Conservation (phyloP, 2,329 filamentous ascomycete species). For the Remersonia thermophila region DNA sequence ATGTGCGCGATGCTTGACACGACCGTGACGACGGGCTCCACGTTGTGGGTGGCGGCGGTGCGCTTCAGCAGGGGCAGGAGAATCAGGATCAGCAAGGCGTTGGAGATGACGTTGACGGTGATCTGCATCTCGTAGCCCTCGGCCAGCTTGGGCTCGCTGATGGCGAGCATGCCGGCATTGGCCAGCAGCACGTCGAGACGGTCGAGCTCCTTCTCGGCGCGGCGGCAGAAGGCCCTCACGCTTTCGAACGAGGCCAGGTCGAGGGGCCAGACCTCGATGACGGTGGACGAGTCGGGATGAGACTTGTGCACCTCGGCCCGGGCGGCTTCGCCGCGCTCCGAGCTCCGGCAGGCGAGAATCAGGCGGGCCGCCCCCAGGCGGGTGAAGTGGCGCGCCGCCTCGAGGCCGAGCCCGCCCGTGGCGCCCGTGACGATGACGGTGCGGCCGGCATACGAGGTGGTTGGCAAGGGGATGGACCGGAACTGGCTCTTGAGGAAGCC, state of each 20-base stretch:
- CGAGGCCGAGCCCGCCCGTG: slow-evolving; percentile 27
- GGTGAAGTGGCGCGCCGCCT: slow-evolving; percentile 27
- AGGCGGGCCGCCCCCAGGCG: slow-evolving; percentile 25
- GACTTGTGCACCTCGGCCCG: slow-evolving; percentile 23
- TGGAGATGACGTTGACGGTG: slow-evolving; percentile 36
- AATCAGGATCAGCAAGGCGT: slow-evolving; percentile 31
- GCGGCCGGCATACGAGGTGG: slow-evolving; percentile 16
- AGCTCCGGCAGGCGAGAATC: slow-evolving; percentile 27
- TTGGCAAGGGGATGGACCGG: slow-evolving; percentile 13
- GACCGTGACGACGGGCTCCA: slow-evolving; percentile 24
- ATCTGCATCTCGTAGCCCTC: slow-evolving; percentile 32
- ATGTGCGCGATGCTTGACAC: slow-evolving; percentile 29
- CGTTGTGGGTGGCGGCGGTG: slow-evolving; percentile 19
- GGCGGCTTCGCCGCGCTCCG: slow-evolving; percentile 27
- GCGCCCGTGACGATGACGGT: slow-evolving; percentile 27
- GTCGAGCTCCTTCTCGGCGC: slow-evolving; percentile 20
- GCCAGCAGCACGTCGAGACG: slow-evolving; percentile 31
- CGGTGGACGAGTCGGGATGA: slow-evolving; percentile 12
- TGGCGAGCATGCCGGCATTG: slow-evolving; percentile 26
- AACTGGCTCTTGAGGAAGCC: slow-evolving; percentile 9
- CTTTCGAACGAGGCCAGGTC: slow-evolving; percentile 36
- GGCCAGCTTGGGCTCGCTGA: slow-evolving; percentile 9
- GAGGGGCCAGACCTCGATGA: slow-evolving; percentile 36
- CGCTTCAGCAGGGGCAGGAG: slow-evolving; percentile 30
- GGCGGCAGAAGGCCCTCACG: slow-evolving; percentile 29